Percentiles rank a stretch among this genome's conserved stretches.
Evolutionary conservation across 768 basidiomycete species (phyloP).

Genomic region (Leccinum pellstonianum): DNA sequence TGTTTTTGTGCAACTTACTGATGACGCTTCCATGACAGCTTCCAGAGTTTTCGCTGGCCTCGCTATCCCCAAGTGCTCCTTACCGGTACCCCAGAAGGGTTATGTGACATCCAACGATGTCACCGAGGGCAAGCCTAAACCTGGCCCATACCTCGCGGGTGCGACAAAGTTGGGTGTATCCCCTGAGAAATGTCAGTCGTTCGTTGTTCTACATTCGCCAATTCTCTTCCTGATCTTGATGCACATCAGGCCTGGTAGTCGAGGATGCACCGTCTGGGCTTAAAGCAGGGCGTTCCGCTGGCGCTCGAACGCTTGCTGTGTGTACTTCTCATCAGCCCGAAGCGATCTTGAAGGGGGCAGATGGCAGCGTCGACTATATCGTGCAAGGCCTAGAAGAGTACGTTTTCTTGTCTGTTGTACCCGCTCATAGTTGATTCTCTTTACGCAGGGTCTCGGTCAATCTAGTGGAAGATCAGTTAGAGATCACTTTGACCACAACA

Average conservation of each 20-base stretch:
- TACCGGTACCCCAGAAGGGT: slow-evolving; percentile 57
- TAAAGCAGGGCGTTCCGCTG: slow-evolving; percentile 70
- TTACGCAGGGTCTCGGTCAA: slow-evolving; percentile 21
- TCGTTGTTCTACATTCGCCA: neutral
- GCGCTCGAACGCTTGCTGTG: slow-evolving; percentile 74
- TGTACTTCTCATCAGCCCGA: slow-evolving; percentile 74
- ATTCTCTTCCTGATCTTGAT: neutral
- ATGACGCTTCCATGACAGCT: slow-evolving; percentile 41
- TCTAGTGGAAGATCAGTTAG: slow-evolving; percentile 21
- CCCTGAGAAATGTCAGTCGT: slow-evolving; percentile 52
- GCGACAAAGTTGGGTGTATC: slow-evolving; percentile 54
- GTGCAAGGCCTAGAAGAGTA: slow-evolving; percentile 68
- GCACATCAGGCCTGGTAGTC: slow-evolving; percentile 69
- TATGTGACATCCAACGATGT: slow-evolving; percentile 67
- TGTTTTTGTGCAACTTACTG: neutral
- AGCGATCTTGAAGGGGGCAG: slow-evolving; percentile 42
- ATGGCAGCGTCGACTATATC: slow-evolving; percentile 55
- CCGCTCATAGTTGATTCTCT: neutral
- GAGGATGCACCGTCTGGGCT: slow-evolving; percentile 90
- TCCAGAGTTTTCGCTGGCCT: slow-evolving; percentile 68
- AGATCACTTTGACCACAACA: slow-evolving; percentile 17
- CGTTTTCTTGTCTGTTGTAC: slow-evolving; percentile 20
- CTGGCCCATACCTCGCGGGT: slow-evolving; percentile 83
- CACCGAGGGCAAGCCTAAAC: slow-evolving; percentile 81
- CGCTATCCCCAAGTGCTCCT: slow-evolving; percentile 61